Evolutionary conservation across 2,329 filamentous ascomycete species (phyloP), one percentile per base, ranked within the genome.

Genomic region (Beauveria sp.): DNA sequence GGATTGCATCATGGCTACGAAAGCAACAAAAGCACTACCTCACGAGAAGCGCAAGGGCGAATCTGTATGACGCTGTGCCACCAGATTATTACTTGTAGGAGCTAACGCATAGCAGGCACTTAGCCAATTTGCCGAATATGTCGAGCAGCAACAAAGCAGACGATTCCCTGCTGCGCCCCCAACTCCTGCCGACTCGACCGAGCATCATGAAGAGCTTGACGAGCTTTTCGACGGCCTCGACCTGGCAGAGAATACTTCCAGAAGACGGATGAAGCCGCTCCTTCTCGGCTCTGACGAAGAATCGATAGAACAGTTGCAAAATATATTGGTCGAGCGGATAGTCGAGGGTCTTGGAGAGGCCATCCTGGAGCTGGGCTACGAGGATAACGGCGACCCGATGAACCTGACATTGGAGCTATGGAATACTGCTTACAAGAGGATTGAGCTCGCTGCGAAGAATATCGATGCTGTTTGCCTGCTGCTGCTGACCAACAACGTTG

Each of bases 61-160:
- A 78, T 86, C 90, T 64, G 91, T 93, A 83, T 26, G 56, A 12
- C 22, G 2, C 1, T 12, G 18, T 5, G 24, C 6, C 31, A 12
- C 8, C 9, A 5, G 64, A 83, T 6, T 38, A 63, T 34, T 22
- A 45, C 26, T 42, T 7, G 7, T 20, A 20, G 12, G 12, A 20
- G 22, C 18, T 52, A 42, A 45, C 9, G 12, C 14, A 16, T 42
- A 5, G 0, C 55, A 83, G 82, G 93, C 93, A 14, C 83, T 99
- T 61, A 95, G 90, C 78, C 95, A 98, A 69, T 99, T 99, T 73
- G 92, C 93, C 74, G 95, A 99, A 70, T 98, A 97, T 70, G 95
- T 97, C 66, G 92, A 98, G 75, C 89, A 92, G 73, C 93, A 98
- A 73, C 95, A 98, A 75, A 87, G 87, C 16, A 76, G 88, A 55